phyloP scores from a whole-genome alignment of 2,329 filamentous ascomycete genomes.

The Celoporthe dispersa region DNA sequence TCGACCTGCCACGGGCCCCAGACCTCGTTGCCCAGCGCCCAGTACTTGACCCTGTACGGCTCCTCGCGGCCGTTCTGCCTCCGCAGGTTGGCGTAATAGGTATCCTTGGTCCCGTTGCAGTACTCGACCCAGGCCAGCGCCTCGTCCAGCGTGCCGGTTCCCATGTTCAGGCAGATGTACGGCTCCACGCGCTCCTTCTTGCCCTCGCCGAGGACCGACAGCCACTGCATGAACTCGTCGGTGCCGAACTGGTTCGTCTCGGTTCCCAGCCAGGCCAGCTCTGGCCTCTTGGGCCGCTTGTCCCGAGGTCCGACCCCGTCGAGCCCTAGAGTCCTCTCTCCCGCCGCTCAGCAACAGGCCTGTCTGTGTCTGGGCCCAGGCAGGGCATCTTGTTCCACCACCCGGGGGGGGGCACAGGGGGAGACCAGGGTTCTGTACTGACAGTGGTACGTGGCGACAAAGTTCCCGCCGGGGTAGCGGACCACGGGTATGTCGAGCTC shows the following conservation, averaged over 20 bases:
- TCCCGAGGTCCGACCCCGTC: constrained; percentile 79
- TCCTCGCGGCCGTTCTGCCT: constrained; percentile 75
- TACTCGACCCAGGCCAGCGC: constrained; percentile 82
- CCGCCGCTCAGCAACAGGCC: not conserved
- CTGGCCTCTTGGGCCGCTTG: constrained; percentile 66
- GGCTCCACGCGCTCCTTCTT: constrained; percentile 68
- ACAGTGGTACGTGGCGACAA: constrained; percentile 83
- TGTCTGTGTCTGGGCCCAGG: not conserved
- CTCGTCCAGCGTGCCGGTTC: constrained; percentile 66
- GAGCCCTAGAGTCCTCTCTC: constrained; percentile 38
- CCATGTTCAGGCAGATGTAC: constrained; percentile 81
- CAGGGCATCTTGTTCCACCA: not conserved
- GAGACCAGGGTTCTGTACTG: not conserved
- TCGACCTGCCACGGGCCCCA: constrained; percentile 71
- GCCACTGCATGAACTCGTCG: constrained; percentile 86
- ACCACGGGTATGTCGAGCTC: constrained; percentile 78
- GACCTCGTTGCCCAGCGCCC: constrained; percentile 79
- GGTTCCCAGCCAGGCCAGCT: constrained; percentile 78
- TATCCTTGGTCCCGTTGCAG: constrained; percentile 79
- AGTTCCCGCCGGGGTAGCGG: constrained; percentile 83
- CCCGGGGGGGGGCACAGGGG: constrained; percentile 44
- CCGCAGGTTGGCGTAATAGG: constrained; percentile 80
- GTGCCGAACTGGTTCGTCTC: constrained; percentile 83
- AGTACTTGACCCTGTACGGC: constrained; percentile 84
- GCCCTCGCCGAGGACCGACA: constrained; percentile 68